Evolutionary conservation across 2,329 filamentous ascomycete species (phyloP).

Genomic region (Colletotrichum gigasporum): DNA sequence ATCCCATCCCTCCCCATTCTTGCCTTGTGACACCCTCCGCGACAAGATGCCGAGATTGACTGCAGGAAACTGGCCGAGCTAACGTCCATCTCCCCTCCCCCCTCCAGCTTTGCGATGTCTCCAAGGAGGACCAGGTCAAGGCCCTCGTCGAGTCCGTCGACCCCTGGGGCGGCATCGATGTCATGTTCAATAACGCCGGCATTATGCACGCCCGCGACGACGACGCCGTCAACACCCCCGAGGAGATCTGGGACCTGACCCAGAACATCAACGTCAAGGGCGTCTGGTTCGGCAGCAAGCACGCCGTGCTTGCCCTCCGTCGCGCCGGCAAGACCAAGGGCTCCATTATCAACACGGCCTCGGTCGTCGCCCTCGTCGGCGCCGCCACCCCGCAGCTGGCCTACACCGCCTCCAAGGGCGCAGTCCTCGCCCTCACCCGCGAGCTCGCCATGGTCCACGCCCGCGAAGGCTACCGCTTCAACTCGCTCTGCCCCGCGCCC

Average conservation of each 20-base stretch:
- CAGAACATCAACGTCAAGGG: constrained; percentile 97
- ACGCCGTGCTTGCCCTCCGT: constrained; percentile 84
- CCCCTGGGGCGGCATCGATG: constrained; percentile 85
- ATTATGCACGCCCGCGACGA: constrained; percentile 92
- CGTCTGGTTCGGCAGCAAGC: constrained; percentile 96
- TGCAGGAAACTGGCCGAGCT: too few species aligned
- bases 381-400: constrained; percentile 89
- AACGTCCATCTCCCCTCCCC: background rate
- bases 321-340: constrained; percentile 81
- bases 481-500: constrained; percentile 88
- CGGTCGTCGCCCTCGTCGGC: constrained; percentile 86
- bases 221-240: constrained; percentile 83
- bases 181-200: constrained; percentile 97
- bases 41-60: constrained; percentile 8
- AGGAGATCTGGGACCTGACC: constrained; percentile 93
- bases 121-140: constrained; percentile 82
- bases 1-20: background rate
- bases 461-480: constrained; percentile 88
- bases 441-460: constrained; percentile 94
- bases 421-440: constrained; percentile 87
- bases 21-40: constrained; percentile 3
- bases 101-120: constrained; percentile 72
- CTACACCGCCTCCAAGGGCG: constrained; percentile 94
- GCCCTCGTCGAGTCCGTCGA: constrained; percentile 80
- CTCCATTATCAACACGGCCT: constrained; percentile 92